Percentiles rank a stretch among this genome's conserved stretches.
These are phyloP conservation scores for Acrocalymma vagum DNA, from an alignment of 2,329 filamentous ascomycete genomes.

Conservation along the genomic window DNA sequence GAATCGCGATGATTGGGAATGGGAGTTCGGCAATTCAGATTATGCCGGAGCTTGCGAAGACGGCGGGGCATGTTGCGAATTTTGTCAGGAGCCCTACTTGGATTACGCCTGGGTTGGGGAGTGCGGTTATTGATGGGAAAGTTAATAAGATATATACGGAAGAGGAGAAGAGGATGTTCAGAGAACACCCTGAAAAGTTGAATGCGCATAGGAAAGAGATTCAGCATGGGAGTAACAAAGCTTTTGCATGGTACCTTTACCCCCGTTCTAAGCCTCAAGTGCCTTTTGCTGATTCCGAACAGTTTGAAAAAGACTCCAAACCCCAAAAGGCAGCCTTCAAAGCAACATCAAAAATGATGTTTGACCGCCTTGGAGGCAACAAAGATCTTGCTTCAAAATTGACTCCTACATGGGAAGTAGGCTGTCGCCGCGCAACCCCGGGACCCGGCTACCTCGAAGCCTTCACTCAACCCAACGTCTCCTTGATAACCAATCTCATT, in stretches of 20 bases:
- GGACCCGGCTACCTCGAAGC: slow-evolving; percentile 19
- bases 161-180: slow-evolving; percentile 4
- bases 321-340: slow-evolving; percentile 6
- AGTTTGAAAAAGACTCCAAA: slow-evolving; percentile 6
- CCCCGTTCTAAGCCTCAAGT: slow-evolving; percentile 41
- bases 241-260: slow-evolving; percentile 2
- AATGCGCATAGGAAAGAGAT: slow-evolving; percentile 3
- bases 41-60: slow-evolving; percentile 34
- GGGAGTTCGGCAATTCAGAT: slow-evolving; percentile 29
- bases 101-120: slow-evolving; percentile 36
- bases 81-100: slow-evolving; percentile 57
- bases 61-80: slow-evolving; percentile 47
- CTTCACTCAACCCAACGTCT: slow-evolving; percentile 11
- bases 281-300: slow-evolving; percentile 22
- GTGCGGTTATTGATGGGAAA: no score
- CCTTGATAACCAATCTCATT: slow-evolving; percentile 7
- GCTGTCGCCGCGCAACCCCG: slow-evolving; percentile 14
- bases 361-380: slow-evolving; percentile 2
- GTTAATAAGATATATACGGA: not conserved
- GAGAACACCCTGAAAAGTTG: slow-evolving; percentile 1
- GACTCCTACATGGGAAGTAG: slow-evolving; percentile 10
- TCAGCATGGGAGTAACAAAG: slow-evolving; percentile 5
- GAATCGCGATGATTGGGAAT: slow-evolving; percentile 30
- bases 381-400: slow-evolving; percentile 3
- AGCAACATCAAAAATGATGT: slow-evolving; percentile 7